phyloP scores from a whole-genome alignment of 345 rosid genomes.

The Melaleuca alternifolia region DNA sequence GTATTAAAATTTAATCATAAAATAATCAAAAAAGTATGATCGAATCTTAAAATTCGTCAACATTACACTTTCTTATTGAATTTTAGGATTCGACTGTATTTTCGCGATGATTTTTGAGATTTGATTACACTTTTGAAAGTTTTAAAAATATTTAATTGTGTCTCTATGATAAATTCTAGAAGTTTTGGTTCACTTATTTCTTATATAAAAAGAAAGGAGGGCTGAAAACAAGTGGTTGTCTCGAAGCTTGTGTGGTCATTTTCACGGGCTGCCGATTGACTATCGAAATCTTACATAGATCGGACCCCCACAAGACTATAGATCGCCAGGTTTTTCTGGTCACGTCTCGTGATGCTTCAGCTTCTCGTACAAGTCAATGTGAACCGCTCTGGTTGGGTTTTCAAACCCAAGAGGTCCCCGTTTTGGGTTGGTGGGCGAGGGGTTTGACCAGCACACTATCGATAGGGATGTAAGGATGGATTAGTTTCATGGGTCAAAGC shows the following conservation, averaged over 20 bases:
- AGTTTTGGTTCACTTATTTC: too few species aligned
- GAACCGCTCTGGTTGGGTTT: background rate
- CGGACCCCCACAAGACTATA: background rate
- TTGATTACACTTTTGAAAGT: too few species aligned
- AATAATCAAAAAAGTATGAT: too few species aligned
- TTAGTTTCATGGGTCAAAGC: background rate
- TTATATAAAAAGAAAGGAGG: background rate
- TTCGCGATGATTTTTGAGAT: too few species aligned
- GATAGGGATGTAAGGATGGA: background rate
- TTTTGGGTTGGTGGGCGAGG: background rate
- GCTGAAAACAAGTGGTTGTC: background rate
- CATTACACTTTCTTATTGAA: too few species aligned
- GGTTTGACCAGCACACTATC: background rate
- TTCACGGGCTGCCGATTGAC: background rate
- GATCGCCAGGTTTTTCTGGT: background rate
- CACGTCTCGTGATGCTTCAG: background rate
- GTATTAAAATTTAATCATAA: too few species aligned
- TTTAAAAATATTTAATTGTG: too few species aligned
- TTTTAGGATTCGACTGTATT: too few species aligned
- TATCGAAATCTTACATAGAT: background rate
- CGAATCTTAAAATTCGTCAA: too few species aligned
- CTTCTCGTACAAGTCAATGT: background rate
- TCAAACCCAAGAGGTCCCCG: background rate
- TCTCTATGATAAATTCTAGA: too few species aligned
- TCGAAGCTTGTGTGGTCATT: background rate